Percentiles rank a stretch among this genome's conserved stretches.
phyloP scores from a whole-genome alignment of 768 basidiomycete species.

The Leccinum fibrillosum region DNA sequence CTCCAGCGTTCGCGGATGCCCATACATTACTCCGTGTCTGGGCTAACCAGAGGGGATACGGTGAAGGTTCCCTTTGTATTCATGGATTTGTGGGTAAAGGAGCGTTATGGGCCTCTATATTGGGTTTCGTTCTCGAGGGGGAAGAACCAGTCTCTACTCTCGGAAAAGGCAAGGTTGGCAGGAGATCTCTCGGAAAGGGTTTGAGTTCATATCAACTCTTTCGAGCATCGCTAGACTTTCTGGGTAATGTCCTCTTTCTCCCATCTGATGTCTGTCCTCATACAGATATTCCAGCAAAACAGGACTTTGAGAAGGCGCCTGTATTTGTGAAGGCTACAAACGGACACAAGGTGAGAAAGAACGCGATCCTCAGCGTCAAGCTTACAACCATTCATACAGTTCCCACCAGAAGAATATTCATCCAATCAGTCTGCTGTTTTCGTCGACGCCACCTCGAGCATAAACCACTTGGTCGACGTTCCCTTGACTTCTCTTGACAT shows the following conservation, averaged over 20 bases:
- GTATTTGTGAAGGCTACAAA: slow-evolving; percentile 57
- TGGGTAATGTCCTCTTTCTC: slow-evolving; percentile 49
- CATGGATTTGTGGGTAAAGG: slow-evolving; percentile 70
- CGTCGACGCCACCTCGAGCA: slow-evolving; percentile 72
- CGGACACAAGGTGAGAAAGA: slow-evolving; percentile 49
- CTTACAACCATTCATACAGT: slow-evolving; percentile 40
- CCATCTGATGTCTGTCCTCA: slow-evolving; percentile 5
- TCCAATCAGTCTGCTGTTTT: slow-evolving; percentile 55
- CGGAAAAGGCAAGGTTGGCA: slow-evolving; percentile 25
- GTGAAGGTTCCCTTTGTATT: slow-evolving; percentile 55
- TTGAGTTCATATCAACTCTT: slow-evolving; percentile 91
- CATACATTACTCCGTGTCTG: slow-evolving; percentile 81
- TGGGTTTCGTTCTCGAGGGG: slow-evolving; percentile 62
- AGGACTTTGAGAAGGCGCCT: slow-evolving; percentile 56
- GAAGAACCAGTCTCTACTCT: slow-evolving; percentile 46
- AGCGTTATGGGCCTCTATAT: slow-evolving; percentile 62
- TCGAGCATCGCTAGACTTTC: slow-evolving; percentile 77
- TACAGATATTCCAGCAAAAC: slow-evolving; percentile 50
- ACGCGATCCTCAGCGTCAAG: neutral
- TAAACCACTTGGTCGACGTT: slow-evolving; percentile 76
- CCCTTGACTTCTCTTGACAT: slow-evolving; percentile 76
- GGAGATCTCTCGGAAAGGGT: slow-evolving; percentile 70
- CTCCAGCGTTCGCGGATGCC: slow-evolving; percentile 68
- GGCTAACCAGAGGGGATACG: slow-evolving; percentile 84
- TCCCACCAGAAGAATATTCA: slow-evolving; percentile 53